These are phyloP conservation scores for Fusarium citri DNA, from an alignment of 2,329 filamentous ascomycete genomes.

Conservation along the genomic window DNA sequence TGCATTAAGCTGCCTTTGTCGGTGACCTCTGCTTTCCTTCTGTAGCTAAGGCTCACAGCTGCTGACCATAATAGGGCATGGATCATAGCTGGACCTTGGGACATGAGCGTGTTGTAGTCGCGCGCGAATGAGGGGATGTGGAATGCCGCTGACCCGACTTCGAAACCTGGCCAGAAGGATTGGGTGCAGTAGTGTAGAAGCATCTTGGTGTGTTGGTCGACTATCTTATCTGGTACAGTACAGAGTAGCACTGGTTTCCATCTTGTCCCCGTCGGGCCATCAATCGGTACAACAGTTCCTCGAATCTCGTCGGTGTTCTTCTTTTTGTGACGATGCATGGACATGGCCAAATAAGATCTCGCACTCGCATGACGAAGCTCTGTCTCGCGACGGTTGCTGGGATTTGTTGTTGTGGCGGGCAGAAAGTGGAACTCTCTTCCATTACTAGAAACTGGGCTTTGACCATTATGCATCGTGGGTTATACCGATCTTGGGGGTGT, in stretches of 20 bases:
- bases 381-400: not conserved
- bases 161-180: constrained; percentile 19
- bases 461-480: not conserved
- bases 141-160: not conserved
- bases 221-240: not conserved
- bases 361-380: constrained; percentile 17
- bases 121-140: constrained; percentile 7
- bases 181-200: constrained; percentile 15
- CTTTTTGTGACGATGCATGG: not conserved
- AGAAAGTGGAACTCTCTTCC: not conserved
- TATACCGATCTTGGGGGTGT: fast-evolving
- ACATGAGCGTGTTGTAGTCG: constrained; percentile 7
- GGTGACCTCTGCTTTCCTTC: not conserved
- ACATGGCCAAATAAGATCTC: constrained; percentile 11
- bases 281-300: not conserved
- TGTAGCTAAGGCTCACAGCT: constrained; percentile 2
- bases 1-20: constrained; percentile 1
- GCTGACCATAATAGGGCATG: constrained; percentile 16
- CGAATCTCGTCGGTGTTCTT: fast-evolving
- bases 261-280: too few relatives aligned
- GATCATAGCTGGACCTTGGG: constrained; percentile 11
- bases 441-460: fast-evolving
- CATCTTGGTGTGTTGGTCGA: constrained; percentile 14
- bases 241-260: not conserved
- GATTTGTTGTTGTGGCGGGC: not conserved